These are phyloP conservation scores for Alloascoidea hylecoeti DNA, from an alignment of 805 yeast species.

Conservation along the genomic window DNA sequence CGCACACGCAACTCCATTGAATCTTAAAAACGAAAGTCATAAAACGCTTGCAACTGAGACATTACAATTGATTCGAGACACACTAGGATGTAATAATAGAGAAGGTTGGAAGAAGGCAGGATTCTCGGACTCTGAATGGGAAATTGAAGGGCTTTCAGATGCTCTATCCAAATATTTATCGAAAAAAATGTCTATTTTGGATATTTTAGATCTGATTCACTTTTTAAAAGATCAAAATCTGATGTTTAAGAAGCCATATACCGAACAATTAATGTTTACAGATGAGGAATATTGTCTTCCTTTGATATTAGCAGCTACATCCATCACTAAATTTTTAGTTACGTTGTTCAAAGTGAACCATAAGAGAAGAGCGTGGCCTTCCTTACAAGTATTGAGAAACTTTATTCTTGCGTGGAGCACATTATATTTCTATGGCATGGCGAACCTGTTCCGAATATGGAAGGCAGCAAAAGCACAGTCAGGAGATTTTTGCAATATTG, in stretches of 20 bases:
- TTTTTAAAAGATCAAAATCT: slow-evolving; percentile 29
- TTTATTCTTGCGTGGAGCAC: slow-evolving; percentile 28
- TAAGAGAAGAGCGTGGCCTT: slow-evolving; percentile 1
- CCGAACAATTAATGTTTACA: slow-evolving; percentile 31
- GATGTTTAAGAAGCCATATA: slow-evolving; percentile 28
- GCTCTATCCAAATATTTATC: background rate
- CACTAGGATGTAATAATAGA: background rate
- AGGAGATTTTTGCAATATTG: slow-evolving; percentile 37
- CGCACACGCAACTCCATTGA: slow-evolving; percentile 1
- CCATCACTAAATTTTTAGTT: background rate
- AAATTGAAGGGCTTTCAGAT: too few species aligned
- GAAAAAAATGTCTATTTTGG: slow-evolving; percentile 9
- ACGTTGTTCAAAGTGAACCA: background rate
- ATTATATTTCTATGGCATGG: slow-evolving; percentile 41
- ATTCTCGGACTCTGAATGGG: too few species aligned
- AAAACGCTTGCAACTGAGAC: background rate
- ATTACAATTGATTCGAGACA: background rate
- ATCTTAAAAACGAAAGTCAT: background rate
- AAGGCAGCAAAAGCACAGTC: slow-evolving; percentile 39
- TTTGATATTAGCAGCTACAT: slow-evolving; percentile 7
- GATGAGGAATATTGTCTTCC: slow-evolving; percentile 28
- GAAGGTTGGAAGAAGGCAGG: background rate
- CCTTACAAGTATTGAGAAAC: slow-evolving; percentile 6
- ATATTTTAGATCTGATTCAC: slow-evolving; percentile 29
- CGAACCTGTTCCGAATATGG: slow-evolving; percentile 50